Conservation (phyloP, 2,329 filamentous ascomycete genomes). For the Fusarium papillatum region DNA sequence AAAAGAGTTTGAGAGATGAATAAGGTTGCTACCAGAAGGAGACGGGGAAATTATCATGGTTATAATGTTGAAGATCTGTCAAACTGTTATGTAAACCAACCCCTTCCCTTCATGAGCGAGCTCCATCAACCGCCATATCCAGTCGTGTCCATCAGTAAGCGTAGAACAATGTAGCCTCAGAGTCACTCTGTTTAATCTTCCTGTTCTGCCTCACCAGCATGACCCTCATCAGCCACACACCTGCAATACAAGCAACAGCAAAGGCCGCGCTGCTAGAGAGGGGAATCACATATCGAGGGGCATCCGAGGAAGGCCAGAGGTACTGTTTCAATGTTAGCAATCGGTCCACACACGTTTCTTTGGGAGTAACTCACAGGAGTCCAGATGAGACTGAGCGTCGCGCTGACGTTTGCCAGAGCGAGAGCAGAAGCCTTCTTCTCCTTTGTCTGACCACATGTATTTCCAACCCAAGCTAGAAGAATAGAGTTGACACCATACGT, state of each 20-base stretch:
- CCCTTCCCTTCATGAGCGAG: not conserved
- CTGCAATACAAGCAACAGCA: constrained; percentile 50
- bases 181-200: constrained; percentile 40
- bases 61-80: not conserved
- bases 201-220: constrained; percentile 46
- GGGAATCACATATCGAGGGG: constrained; percentile 36
- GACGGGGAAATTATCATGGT: not conserved
- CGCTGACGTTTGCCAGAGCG: constrained; percentile 44
- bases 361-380: constrained; percentile 25
- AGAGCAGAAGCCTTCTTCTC: constrained; percentile 62
- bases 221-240: constrained; percentile 43
- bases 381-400: constrained; percentile 37
- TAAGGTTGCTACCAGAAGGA: not conserved
- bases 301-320: constrained; percentile 36
- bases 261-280: constrained; percentile 40
- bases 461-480: constrained; percentile 58
- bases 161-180: constrained; percentile 40
- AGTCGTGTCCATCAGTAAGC: constrained; percentile 25
- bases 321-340: constrained; percentile 19
- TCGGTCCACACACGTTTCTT: not conserved
- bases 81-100: not conserved
- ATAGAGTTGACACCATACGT: constrained; percentile 57
- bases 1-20: not conserved
- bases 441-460: constrained; percentile 58
- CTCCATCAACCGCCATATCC: not conserved